Percentiles rank a stretch among this genome's conserved stretches.
These are phyloP conservation scores for Cucurbitaria berberidis DNA, from an alignment of 2,329 filamentous ascomycete genomes.

Conservation along the genomic window DNA sequence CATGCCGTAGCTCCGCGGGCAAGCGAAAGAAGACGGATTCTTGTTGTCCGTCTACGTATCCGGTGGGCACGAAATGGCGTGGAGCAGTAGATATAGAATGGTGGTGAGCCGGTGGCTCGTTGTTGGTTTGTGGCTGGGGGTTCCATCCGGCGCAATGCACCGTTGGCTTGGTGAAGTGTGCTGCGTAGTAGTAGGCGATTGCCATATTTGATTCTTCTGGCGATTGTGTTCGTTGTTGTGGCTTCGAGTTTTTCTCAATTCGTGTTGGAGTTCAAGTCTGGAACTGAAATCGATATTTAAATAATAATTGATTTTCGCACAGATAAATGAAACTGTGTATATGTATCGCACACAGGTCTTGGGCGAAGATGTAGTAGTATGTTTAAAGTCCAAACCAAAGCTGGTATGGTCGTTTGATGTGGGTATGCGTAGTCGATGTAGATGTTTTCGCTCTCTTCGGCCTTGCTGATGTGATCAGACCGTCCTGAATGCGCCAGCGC, in stretches of 20 bases:
- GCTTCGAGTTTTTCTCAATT: neutral
- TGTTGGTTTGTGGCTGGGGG: constrained; percentile 1
- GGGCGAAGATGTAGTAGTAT: constrained; percentile 6
- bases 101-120: constrained; percentile 6
- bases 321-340: neutral
- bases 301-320: neutral
- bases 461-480: constrained; percentile 3
- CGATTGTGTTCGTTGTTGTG: neutral
- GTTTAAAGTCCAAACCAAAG: constrained; percentile 10
- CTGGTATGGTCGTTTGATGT: constrained; percentile 21
- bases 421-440: constrained; percentile 9
- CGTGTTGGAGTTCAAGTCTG: neutral
- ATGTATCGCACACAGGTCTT: neutral
- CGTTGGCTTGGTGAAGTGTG: constrained; percentile 24
- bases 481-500: neutral
- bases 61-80: constrained; percentile 3
- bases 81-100: constrained; percentile 4
- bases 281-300: neutral
- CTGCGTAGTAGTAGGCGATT: constrained; percentile 27
- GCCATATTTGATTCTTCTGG: constrained; percentile 13
- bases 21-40: constrained; percentile 52
- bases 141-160: neutral
- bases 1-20: constrained; percentile 66
- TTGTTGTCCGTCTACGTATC: constrained; percentile 14
- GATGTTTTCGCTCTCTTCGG: constrained; percentile 1